phyloP scores from a whole-genome alignment of 208 protist genomes.

The Sergeia podlipaevii region DNA sequence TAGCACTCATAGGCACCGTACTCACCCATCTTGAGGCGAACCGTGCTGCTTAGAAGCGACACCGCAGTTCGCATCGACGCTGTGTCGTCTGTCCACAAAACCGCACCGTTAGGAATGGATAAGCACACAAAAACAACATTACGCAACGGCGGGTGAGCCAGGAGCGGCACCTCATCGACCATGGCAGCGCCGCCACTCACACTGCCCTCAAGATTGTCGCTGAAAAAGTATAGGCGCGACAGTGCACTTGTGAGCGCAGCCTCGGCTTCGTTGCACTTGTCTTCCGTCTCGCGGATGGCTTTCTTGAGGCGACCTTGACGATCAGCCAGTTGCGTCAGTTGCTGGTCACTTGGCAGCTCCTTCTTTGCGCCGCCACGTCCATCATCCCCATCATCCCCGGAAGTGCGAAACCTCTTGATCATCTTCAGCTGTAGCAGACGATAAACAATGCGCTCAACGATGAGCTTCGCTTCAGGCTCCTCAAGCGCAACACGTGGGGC shows the following conservation, averaged over 20 bases:
- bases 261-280: constrained; percentile 37
- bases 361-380: too few relatives aligned
- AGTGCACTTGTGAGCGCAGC: constrained; percentile 27
- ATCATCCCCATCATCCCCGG: constrained; percentile 1
- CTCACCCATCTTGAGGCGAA: constrained; percentile 78
- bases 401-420: constrained; percentile 14
- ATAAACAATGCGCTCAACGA: constrained; percentile 67
- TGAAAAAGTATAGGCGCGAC: constrained; percentile 77
- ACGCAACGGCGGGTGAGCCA: constrained; percentile 45
- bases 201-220: constrained; percentile 63
- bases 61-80: constrained; percentile 55
- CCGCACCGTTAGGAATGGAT: constrained; percentile 36
- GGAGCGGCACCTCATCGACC: too few relatives aligned
- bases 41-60: constrained; percentile 49
- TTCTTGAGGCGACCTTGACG: constrained; percentile 61
- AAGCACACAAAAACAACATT: constrained; percentile 79
- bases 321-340: too few relatives aligned
- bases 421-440: constrained; percentile 62
- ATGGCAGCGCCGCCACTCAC: constrained; percentile 22
- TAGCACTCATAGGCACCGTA: constrained; percentile 85
- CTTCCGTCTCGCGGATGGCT: constrained; percentile 57
- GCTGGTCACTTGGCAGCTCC: too few relatives aligned
- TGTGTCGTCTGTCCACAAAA: constrained; percentile 58
- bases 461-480: constrained; percentile 63
- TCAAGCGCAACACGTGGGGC: constrained; percentile 56